Evolutionary conservation across 2,329 filamentous ascomycete genomes (phyloP).

Genomic region (Colletotrichum aenigma): DNA sequence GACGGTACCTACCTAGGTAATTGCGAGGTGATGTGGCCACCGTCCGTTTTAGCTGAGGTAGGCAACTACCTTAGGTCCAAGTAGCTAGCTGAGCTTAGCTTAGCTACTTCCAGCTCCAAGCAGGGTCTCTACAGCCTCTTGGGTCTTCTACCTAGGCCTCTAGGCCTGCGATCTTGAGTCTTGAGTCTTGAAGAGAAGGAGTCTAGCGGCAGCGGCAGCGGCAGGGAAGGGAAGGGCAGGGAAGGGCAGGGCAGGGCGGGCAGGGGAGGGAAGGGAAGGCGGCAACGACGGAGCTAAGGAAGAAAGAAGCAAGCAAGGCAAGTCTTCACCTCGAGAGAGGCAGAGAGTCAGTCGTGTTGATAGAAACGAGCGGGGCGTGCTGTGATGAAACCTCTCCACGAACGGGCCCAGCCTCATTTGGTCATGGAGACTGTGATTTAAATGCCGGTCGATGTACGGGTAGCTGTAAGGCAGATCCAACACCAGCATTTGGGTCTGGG

Average conservation of each 20-base stretch:
- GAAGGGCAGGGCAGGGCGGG: neutral
- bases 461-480: neutral
- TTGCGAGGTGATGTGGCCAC: neutral
- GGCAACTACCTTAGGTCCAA: neutral
- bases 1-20: neutral
- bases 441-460: neutral
- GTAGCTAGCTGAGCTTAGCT: neutral
- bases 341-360: neutral
- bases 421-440: slow-evolving; percentile 35
- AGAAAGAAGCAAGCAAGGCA: neutral
- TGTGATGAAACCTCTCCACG: slow-evolving; percentile 45
- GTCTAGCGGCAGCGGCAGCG: neutral
- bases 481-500: neutral
- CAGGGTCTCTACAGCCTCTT: neutral
- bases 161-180: neutral
- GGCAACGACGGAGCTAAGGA: neutral
- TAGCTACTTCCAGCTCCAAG: neutral
- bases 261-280: neutral
- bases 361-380: slow-evolving; percentile 46
- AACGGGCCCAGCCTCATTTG: slow-evolving; percentile 50
- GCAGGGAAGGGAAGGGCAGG: neutral
- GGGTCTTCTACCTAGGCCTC: neutral
- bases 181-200: neutral
- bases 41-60: neutral
- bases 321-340: neutral